Base-by-base conservation (phyloP, 108 stramenopile species). In the Fragilariopsis cylindrus region DNA sequence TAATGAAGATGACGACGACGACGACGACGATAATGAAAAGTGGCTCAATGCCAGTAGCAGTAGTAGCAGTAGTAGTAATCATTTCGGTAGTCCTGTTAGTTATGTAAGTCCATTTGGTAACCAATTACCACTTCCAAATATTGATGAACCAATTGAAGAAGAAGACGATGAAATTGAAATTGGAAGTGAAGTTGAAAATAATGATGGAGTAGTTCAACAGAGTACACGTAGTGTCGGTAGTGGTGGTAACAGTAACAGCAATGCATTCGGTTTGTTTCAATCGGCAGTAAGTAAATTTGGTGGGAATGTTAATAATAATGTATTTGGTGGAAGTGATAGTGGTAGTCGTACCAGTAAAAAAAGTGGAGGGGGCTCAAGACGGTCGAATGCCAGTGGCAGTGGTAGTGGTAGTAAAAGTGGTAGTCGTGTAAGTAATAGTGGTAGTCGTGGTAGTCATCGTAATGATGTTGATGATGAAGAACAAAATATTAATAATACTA, bases 71-170 rank as follows among this genome's bases (percentile, higher is more conserved):
- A 30, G 58, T 11, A 40, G 58, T 3, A n/a, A 30, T 9, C 41
- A 0, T 9, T 60, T 60, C n/a, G 58, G 58, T 19, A 56, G 0
- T 19, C 9, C 9, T 19, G 19, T 19, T 19, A 11, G 4, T n/a
- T 60, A 60, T 40, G 39, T 60, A 41, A 30, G 41, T 11, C 58
- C 58, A 6, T 60, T 40, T 40, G 41, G 9, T 19, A 40, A 60
- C 4, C 58, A 60, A 40, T 18, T 40, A 11, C 58, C 41, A 30
- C 39, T 60, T 30, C 58, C 58, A 3, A 40, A 60, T 60, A 30
- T 60, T 9, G 58, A 60, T n/a, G 58, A 60, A n/a, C 58, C 58
- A 9, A 60, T 60, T 40, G n/a, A 11, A 4, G 58, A 60, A n/a
- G 58, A 60, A 60, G 57, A 15, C 0, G 7, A 8, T 9, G 5